A percentile compares a stretch with the other conserved stretches of the same genome.
Evolutionary conservation across 139 green algal genomes (phyloP).

Genomic region (Micractinium conductrix): DNA sequence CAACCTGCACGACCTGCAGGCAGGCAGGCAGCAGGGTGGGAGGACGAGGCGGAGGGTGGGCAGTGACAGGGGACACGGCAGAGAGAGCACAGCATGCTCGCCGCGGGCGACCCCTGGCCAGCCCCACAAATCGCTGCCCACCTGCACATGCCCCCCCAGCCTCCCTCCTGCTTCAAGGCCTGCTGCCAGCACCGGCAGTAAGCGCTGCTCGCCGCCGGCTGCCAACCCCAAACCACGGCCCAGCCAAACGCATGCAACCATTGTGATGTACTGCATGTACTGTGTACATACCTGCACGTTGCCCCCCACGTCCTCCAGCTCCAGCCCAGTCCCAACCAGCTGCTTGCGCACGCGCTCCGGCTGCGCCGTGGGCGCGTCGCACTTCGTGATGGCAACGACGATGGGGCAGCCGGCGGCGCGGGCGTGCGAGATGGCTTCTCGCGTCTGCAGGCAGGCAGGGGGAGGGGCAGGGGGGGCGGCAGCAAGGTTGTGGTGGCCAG

Average conservation of each 20-base stretch:
- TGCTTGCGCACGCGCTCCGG: constrained; percentile 68
- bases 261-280: too few relatives aligned
- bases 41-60: background rate
- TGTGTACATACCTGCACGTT: constrained; percentile 64
- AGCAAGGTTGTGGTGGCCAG: too few relatives aligned
- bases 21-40: background rate
- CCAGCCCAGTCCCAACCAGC: constrained; percentile 76
- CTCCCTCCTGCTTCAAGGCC: background rate
- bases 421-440: constrained; percentile 81
- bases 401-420: constrained; percentile 71
- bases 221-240: too few relatives aligned
- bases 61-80: background rate
- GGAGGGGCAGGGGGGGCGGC: too few relatives aligned
- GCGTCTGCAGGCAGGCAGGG: constrained; percentile 53
- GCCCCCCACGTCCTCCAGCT: constrained; percentile 89
- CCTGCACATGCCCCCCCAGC: too few relatives aligned
- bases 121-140: too few relatives aligned
- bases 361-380: constrained; percentile 66
- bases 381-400: constrained; percentile 94
- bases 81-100: too few relatives aligned
- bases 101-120: too few relatives aligned
- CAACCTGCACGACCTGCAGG: constrained; percentile 72
- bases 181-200: background rate
- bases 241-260: too few relatives aligned
- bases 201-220: too few relatives aligned